Base-by-base conservation (phyloP, 2,329 filamentous ascomycete species). In the Aspergillus latus region DNA sequence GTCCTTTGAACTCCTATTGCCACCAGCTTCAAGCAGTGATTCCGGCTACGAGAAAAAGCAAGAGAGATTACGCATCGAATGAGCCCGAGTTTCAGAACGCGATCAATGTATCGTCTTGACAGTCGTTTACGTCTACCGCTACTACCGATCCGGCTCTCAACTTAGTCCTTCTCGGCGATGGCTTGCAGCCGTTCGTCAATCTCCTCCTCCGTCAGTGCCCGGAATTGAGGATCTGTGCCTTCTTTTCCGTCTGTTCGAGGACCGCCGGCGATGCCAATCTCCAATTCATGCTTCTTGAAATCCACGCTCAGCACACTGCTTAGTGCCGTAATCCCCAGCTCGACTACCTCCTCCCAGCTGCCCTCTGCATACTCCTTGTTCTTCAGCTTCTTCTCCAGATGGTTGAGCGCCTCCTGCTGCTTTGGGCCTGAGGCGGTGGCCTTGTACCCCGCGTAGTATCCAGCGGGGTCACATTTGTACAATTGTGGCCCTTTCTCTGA, bases 331-430 rank as follows among this genome's bases (percentile, higher is more conserved):
- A 99, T 99, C 57, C 90, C 94, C 68, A 97, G 83, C 82, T 99
- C 94, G 49, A 99, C 93, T 48, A 99, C 94, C 59, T 99, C 94
- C 76, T 96, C 90, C 94, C 94, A 99, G 71, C 81, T 87, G 59
- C 94, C 94, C 56, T 94, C 89, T 36, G 93, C 94, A 68, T 84
- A 82, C 70, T 97, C 92, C 86, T 97, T 97, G 87, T 96, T 97
- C 82, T 97, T 96, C 76, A 99, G 86, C 84, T 97, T 97, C 88
- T 97, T 97, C 85, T 99, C 94, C 57, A 99, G 83, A 75, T 96
- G 92, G 78, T 99, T 99, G 73, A 97, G 85, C 61, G 94, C 94
- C 82, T 99, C 94, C 76, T 99, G 94, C 76, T 97, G 93, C 81
- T 99, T 99, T 53, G 94, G 94, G 5, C 94, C 94, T 6, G 94